Conservation (phyloP, 2,329 filamentous ascomycete species). For the Monosporascus ibericus region DNA sequence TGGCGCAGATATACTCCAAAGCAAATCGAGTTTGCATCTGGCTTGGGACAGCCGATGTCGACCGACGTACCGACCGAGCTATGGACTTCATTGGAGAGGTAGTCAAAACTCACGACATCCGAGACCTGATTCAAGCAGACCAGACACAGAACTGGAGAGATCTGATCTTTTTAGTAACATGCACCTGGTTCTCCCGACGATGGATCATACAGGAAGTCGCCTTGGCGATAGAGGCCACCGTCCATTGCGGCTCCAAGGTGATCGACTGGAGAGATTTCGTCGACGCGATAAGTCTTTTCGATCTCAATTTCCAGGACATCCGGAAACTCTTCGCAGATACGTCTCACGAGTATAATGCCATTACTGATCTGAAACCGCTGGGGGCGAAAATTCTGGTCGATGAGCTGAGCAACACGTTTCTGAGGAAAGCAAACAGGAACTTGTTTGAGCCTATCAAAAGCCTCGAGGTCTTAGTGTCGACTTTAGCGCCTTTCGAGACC, state of each 20-base stretch:
- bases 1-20: constrained; percentile 2
- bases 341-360: constrained; percentile 4
- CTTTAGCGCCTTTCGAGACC: constrained; percentile 12
- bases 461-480: constrained; percentile 16
- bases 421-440: background rate
- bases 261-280: constrained; percentile 15
- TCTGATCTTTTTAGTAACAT: constrained; percentile 2
- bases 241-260: background rate
- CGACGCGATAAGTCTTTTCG: constrained; percentile 14
- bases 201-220: constrained; percentile 9
- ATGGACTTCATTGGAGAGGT: constrained; percentile 5
- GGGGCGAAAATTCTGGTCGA: constrained; percentile 7
- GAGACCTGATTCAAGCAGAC: background rate
- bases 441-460: constrained; percentile 3
- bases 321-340: background rate
- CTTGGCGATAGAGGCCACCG: constrained; percentile 1
- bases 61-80: background rate
- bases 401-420: constrained; percentile 11
- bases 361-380: constrained; percentile 9
- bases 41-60: constrained; percentile 2
- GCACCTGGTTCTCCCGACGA: constrained; percentile 8
- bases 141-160: constrained; percentile 1
- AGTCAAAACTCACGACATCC: background rate
- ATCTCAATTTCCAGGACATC: constrained; percentile 7
- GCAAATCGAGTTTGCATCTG: constrained; percentile 3